Conservation (phyloP, 176 grass and related monocot species). For the barley (Hordeum vulgare) region MorexV3_pseudomolecules_assembly NC_058522.1:526909025-526909524, state of each 20-base stretch:
- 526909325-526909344: too few relatives aligned
- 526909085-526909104: background rate
- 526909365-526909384: too few relatives aligned
- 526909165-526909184: background rate
- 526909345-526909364: too few relatives aligned
- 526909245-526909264: background rate
- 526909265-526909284: background rate
- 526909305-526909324: constrained; percentile 6
- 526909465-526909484: background rate
- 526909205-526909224: too few relatives aligned
- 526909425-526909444: background rate
- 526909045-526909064: too few relatives aligned
- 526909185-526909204: background rate
- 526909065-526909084: too few relatives aligned
- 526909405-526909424: too few relatives aligned
- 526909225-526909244: background rate
- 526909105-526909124: background rate
- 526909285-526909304: background rate
- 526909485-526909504: too few relatives aligned
- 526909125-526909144: background rate
- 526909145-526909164: background rate
- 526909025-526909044: too few relatives aligned
- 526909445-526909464: background rate
- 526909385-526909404: too few relatives aligned
- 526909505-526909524: constrained; percentile 4